Base-by-base conservation (phyloP, 306 rosid species). In the Begonia masoniana region DNA sequence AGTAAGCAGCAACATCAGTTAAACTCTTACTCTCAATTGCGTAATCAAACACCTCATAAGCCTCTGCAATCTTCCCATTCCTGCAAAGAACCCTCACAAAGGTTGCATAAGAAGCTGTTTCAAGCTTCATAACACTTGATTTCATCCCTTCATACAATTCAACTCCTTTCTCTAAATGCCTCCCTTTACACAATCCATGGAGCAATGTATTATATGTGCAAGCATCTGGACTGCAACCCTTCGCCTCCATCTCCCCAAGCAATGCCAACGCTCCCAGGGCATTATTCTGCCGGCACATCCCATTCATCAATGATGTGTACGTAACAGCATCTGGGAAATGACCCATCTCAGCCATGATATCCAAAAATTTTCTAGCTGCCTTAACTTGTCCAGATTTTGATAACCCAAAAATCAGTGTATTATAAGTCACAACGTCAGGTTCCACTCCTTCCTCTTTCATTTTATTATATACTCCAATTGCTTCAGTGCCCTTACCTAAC, bases 41-140 rank as follows among this genome's bases (percentile, higher is more conserved):
- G 73, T 79, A 91, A 74, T 91, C 96, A 65, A 86, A 91, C 55
- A 81, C 96, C 72, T 76, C 82, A 68, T 75, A 86, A n/a, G 93
- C 96, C 54, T 83, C 94, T 0, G 93, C 94, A 54, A 81, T 43
- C 72, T 82, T 79, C n/a, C 82, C 84, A 5, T 68, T 70, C 71
- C 92, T 83, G 56, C 99, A 86, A 16, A 91, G 78, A 3, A 71
- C 62, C 81, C 99, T 69, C 54, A 91, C 75, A 51, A 86, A 66
- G 5, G 95, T 76, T 51, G 82, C 82, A 74, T 91, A 91, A 42
- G 88, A 76, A 43, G 82, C 85, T 2, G 82, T 68, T n/a, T 91
- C 94, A 62, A 91, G 81, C 81, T 77, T 76, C 82, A 83, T 21
- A 56, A 69, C 69, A 52, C 69, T 68, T 1, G 57, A 62, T 57